Base-by-base conservation (phyloP, 306 rosid genomes). In the Dryas octopetala region DNA sequence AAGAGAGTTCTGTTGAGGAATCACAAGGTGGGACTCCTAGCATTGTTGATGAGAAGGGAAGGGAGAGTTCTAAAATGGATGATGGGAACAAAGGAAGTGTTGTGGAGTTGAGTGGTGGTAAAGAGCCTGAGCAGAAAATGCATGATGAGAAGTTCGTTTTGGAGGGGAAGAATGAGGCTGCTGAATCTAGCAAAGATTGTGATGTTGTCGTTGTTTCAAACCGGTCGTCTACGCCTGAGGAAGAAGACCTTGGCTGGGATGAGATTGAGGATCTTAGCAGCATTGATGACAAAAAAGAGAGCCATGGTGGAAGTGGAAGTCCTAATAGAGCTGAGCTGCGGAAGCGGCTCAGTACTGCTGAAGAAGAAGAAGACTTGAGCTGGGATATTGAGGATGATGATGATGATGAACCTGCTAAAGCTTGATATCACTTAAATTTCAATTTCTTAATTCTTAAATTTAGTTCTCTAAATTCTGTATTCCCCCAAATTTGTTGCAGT, bases 231-330 rank as follows among this genome's bases (percentile, higher is more conserved):
- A 65, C 66, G 49, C 74, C 85, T 0, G 89, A 89, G 78, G 91
- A 86, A 44, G 96, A 90, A 77, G 98, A 91, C 75, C 90, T 93
- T 74, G 97, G 84, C 12, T 93, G 98, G 97, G 97, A 93, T 78
- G 98, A 93, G 79, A 93, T 91, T 70, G 96, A 89, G 86, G 98
- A 91, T 93, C 87, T 91, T 74, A 88, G 89, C 78, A 63, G 85
- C 79, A 81, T 91, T 76, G 92, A 89, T 77, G 92, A 85, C 10
- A 91, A 88, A 87, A 88, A 89, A 71, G 64, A 1, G 50, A 70
- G 68, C 74, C 63, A 80, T 17, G 69, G 77, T 76, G 85, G 17
- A 32, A 48, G 68, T 61, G 68, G 76, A 67, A 80, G 76, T 71
- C 71, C 84, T 43, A 76, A 67, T 58, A 81, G 78, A 54, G 86